A percentile compares a stretch with the other conserved stretches of the same genome.
phyloP scores from a whole-genome alignment of 2,329 filamentous ascomycete species.

The Cadophora luteo-olivacea region DNA sequence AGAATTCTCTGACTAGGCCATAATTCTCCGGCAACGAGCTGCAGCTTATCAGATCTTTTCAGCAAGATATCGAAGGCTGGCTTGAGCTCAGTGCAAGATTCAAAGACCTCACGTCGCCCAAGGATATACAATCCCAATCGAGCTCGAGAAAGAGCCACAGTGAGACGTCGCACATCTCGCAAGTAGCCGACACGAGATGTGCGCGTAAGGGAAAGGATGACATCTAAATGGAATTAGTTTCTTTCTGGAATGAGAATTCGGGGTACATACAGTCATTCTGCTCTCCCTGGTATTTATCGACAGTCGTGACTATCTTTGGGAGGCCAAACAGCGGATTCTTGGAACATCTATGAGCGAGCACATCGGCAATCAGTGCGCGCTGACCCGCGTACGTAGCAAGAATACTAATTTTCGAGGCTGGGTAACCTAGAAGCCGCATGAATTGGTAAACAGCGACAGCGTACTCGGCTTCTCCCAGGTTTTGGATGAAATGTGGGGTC shows the following conservation, averaged over 20 bases:
- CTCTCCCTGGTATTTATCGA: slow-evolving; percentile 99
- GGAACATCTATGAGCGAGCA: slow-evolving; percentile 82
- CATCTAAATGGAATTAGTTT: slow-evolving; percentile 59
- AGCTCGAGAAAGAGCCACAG: slow-evolving; percentile 91
- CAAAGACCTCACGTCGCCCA: slow-evolving; percentile 86
- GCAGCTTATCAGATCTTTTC: slow-evolving; percentile 79
- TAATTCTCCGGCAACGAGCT: slow-evolving; percentile 84
- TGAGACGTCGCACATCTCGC: slow-evolving; percentile 89
- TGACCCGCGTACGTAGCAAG: slow-evolving; percentile 95
- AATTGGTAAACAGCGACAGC: slow-evolving; percentile 95
- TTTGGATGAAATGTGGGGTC: slow-evolving; percentile 93
- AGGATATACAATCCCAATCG: slow-evolving; percentile 91
- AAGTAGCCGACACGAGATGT: slow-evolving; percentile 91
- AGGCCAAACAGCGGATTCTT: slow-evolving; percentile 86
- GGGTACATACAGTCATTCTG: slow-evolving; percentile 90
- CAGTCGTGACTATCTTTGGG: slow-evolving; percentile 88
- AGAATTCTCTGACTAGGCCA: slow-evolving; percentile 70
- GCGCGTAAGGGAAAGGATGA: slow-evolving; percentile 91
- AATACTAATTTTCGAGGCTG: slow-evolving; percentile 76
- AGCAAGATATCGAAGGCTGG: slow-evolving; percentile 84
- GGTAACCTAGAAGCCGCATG: slow-evolving; percentile 95
- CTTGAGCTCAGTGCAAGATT: slow-evolving; percentile 84
- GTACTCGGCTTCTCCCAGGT: slow-evolving; percentile 96
- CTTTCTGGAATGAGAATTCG: background rate
- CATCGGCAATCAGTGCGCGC: slow-evolving; percentile 84